Evolutionary conservation across 176 grass and related monocot genomes (phyloP).

Genomic region (Carex parvula): DNA sequence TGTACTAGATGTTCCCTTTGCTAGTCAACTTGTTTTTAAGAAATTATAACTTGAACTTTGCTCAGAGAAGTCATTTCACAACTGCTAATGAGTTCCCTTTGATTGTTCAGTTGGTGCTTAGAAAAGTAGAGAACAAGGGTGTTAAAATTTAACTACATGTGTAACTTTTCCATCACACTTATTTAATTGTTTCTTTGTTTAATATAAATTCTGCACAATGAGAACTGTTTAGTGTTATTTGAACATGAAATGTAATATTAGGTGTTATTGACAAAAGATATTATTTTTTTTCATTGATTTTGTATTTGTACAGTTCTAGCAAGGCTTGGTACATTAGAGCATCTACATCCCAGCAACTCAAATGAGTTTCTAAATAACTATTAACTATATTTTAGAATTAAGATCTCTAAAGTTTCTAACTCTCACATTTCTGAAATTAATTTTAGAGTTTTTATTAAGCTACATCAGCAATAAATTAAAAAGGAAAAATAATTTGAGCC

Average conservation of each 20-base stretch:
- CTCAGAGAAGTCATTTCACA: background rate
- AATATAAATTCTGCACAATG: background rate
- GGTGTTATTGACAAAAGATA: background rate
- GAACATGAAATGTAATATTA: background rate
- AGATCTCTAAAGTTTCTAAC: too few relatives aligned
- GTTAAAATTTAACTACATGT: background rate
- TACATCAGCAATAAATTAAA: too few relatives aligned
- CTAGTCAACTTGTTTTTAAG: too few relatives aligned
- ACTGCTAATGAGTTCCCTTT: background rate
- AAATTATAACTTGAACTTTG: too few relatives aligned
- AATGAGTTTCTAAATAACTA: too few relatives aligned
- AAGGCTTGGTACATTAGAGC: background rate
- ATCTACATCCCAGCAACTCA: too few relatives aligned
- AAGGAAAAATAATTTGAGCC: too few relatives aligned
- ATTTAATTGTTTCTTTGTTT: background rate
- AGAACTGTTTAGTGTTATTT: background rate
- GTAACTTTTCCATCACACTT: background rate
- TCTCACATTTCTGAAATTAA: too few relatives aligned
- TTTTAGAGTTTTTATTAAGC: too few relatives aligned
- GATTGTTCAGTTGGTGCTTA: background rate
- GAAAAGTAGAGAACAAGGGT: background rate
- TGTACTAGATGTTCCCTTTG: too few relatives aligned
- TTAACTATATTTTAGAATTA: too few relatives aligned
- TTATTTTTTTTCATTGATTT: background rate
- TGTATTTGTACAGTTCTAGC: background rate